These are phyloP conservation scores for Verticillium klebahnii DNA, from an alignment of 2,329 filamentous ascomycete species.

Conservation along the genomic window DNA sequence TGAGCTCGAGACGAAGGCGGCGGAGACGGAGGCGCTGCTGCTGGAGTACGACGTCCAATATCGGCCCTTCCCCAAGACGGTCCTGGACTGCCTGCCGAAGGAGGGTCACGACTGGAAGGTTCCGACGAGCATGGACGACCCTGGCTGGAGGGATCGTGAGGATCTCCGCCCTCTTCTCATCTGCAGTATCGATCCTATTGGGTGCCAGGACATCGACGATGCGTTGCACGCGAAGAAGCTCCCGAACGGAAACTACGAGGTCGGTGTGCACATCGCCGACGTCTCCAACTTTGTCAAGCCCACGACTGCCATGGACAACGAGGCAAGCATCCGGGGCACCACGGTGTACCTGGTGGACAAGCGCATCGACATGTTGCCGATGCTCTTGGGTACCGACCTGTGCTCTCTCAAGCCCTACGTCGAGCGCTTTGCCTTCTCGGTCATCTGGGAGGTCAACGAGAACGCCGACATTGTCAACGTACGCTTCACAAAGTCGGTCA, in stretches of 20 bases:
- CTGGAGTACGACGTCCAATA: conserved; percentile 98
- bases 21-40: conserved; percentile 90
- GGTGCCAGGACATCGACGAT: conserved; percentile 98
- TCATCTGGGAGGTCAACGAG: conserved; percentile 81
- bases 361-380: conserved; percentile 98
- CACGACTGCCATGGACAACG: conserved; percentile 93
- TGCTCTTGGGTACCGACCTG: conserved; percentile 90
- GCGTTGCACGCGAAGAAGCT: conserved; percentile 82
- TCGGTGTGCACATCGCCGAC: conserved; percentile 97
- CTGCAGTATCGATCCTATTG: conserved; percentile 94
- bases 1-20: conserved; percentile 93
- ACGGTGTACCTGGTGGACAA: conserved; percentile 98
- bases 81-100: conserved; percentile 84
- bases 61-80: conserved; percentile 90
- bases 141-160: conserved; percentile 79
- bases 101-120: conserved; percentile 96
- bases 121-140: conserved; percentile 70
- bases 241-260: conserved; percentile 90
- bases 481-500: conserved; percentile 96
- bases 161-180: conserved; percentile 84
- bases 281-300: conserved; percentile 99
- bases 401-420: conserved; percentile 97
- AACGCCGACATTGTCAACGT: conserved; percentile 80
- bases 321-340: conserved; percentile 89
- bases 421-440: conserved; percentile 86